Evolutionary conservation across 768 basidiomycete genomes (phyloP), one percentile per base, ranked within the genome.

Genomic region (Auriculariales sp.): DNA sequence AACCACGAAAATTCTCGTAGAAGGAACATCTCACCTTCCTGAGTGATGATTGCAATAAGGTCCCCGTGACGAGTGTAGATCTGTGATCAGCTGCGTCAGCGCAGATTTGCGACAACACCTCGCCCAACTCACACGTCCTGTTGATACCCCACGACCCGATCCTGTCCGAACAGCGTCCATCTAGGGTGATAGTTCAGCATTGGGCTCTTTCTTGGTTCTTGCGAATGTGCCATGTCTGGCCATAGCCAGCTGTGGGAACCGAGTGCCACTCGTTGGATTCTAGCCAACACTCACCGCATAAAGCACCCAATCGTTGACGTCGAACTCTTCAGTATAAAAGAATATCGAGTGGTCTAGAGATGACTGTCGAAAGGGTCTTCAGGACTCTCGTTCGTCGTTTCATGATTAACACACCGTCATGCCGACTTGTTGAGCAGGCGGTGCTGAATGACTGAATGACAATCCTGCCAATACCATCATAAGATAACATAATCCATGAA

Each of bases 301-400:
- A 49, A 91, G 71, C 28, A 90, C 55, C 77, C 87, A 90, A 52
- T 89, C 81, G 25, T 79, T 80, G 57, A 82, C 85, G 58, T 85
- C 71, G 56, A 91, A 85, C 44, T 72, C 64, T 56, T 89, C 72
- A 84, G 74, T 71, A 56, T 88, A 90, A 62, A 79, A 90, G 68
- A 74, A 83, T 51, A 91, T 78, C 30, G 81, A 71, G 64, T 91
- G 87, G 62, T 89, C 85, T 33, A 89, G 63, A 2, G 80, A 78
- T 15, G 82, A 82, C 80, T 83, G 53, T 28, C 34, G 36, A 17
- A 28, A 28, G 30, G 19, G 46, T 11, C 17, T 50, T 36, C 33
- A 31, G 32, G 19, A 12, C n/a, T n/a, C 4, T 28, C 19, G 15
- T 19, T 15, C 7, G 29, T n/a, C 24, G 3, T 14, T 3, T n/a